Evolutionary conservation across 345 rosid species (phyloP), one percentile per base, ranked within the genome.

Genomic region (Aethionema arabicum): DNA sequence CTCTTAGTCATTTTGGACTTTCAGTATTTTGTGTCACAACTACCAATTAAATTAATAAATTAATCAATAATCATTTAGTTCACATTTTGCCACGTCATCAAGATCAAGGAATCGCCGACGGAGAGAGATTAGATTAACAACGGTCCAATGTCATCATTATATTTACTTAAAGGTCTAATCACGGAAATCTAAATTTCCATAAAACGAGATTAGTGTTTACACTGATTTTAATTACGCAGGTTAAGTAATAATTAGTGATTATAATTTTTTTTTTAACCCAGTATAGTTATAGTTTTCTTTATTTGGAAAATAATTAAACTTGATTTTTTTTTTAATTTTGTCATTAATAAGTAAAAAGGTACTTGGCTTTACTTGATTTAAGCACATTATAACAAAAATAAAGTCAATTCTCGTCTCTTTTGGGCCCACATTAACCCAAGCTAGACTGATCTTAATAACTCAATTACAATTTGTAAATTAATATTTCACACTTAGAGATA

Each of bases 351-450:
- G 51, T 1, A 21, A 54, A 69, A 69, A 69, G 73, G 63, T 61
- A 5, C 3, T 69, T 6, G 43, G 52, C 73, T 69, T 69, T 57
- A 67, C 51, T 52, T 60, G 61, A 44, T 37, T 59, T 59, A 11
- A 59, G 52, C 36, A 43, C 59, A 59, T 31, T 21, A 42, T 59
- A 33, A 50, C 27, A 49, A 61, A 52, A 45, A 8, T 1, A 45
- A 8, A 37, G 8, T 35, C 55, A 52, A 14, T 44, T 35, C 60
- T 59, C 47, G 11, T 35, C 12, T 52, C 60, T 59, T 59, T 51
- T 53, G 56, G 72, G 67, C 60, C 73, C 67, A 53, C 61, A 43
- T 42, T 52, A 60, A 52, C 27, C 36, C 14, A 52, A 44, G 52
- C 54, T 9, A 21, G 27, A 21, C 27, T 2, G 2, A 21, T 21